Evolutionary conservation across 306 rosid genomes (phyloP), one percentile per base, ranked within the genome.

Genomic region (Arachis stenosperma): DNA sequence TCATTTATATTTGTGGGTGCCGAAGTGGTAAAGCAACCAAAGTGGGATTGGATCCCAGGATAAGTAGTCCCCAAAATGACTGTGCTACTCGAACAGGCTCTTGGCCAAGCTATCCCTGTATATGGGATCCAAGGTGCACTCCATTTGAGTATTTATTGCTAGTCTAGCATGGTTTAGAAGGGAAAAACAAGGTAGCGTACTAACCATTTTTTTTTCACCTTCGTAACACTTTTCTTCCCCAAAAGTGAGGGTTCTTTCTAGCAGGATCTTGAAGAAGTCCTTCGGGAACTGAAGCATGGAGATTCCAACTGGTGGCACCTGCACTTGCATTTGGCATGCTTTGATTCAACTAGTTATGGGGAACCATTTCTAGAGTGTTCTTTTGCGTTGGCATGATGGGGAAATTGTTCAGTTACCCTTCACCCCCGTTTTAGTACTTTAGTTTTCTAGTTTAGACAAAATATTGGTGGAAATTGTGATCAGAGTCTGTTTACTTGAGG

Each of bases 251-350:
- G 36, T 41, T 58, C 15, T 62, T 58, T 71, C 68, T 22, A 52
- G 55, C 78, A 74, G 83, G 75, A 43, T 58, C 9, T 43, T 37
- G 56, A 65, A 60, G 68, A 65, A 78, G 14, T 74, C 61, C 67
- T 69, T 42, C 8, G 78, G 54, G 12, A 73, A 63, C 17, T 33
- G 30, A 60, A 52, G 62, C 44, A 61, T 40, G 44, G 48, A 65
- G 55, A 58, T 66, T 79, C 15, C 69, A 54, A 66, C n/a, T 53
- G 56, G 37, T 33, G 37, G 37, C 37, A 33, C 37, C 37, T 3
- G 37, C 37, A 33, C 37, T 2, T 33, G 37, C 37, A 33, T 33
- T 55, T 60, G 73, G 65, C 51, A 61, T 79, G 71, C 54, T 64
- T 50, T 13, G 37, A 73, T 59, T 44, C 52, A 72, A 61, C 61